These are phyloP conservation scores for Peronospora farinosa DNA, from an alignment of 352 stramenopile species.

Conservation along the genomic window DNA sequence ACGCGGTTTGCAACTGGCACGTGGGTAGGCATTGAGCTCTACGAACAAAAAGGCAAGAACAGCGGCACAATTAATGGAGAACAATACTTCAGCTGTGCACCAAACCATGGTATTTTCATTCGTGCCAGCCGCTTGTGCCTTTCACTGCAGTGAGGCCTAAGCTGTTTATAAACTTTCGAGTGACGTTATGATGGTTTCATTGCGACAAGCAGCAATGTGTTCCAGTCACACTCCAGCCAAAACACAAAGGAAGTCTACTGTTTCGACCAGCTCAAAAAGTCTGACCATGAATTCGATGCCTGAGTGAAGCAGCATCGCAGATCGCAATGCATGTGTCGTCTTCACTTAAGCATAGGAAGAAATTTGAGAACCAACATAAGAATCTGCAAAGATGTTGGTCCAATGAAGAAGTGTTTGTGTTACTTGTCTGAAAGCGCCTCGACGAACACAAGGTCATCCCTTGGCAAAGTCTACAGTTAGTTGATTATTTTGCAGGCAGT, in stretches of 20 bases:
- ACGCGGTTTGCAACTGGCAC: constrained; percentile 52
- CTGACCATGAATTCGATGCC: constrained; percentile 14
- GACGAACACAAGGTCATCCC: neutral
- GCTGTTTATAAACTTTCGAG: constrained; percentile 11
- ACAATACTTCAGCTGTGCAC: constrained; percentile 57
- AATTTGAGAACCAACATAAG: constrained; percentile 14
- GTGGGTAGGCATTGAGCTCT: constrained; percentile 75
- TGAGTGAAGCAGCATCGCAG: constrained; percentile 9
- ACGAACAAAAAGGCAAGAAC: constrained; percentile 55
- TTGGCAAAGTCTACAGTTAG: neutral
- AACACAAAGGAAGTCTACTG: constrained; percentile 9
- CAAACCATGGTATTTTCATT: constrained; percentile 63
- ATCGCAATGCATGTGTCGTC: constrained; percentile 19
- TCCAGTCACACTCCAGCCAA: constrained; percentile 9
- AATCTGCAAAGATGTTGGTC: constrained; percentile 8
- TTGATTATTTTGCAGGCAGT: constrained; percentile 21
- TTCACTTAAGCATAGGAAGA: constrained; percentile 1
- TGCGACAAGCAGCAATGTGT: constrained; percentile 15
- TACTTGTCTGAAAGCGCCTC: constrained; percentile 21
- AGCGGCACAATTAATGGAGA: constrained; percentile 50
- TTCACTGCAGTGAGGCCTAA: constrained; percentile 16
- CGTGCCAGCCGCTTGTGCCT: constrained; percentile 52
- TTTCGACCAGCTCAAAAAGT: constrained; percentile 7
- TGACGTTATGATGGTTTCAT: constrained; percentile 21
- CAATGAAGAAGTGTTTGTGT: neutral